Percentiles rank a stretch among this genome's conserved stretches.
Conservation (phyloP, 1,139 yeast species). For the Spathaspora jeffriesii region DNA sequence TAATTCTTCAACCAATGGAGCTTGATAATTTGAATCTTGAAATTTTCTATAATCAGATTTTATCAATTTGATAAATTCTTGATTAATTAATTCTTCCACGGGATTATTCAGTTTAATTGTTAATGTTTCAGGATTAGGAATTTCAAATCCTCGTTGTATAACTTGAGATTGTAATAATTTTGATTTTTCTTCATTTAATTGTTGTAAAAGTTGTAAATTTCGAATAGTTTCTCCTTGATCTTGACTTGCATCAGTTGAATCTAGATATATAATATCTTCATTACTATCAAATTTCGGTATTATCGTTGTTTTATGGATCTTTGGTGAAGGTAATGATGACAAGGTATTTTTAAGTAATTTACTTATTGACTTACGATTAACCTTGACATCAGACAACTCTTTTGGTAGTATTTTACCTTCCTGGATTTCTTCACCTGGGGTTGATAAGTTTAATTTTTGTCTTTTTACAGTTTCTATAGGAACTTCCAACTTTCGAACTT, state of each 20-base stretch:
- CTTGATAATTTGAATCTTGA: conserved; percentile 20
- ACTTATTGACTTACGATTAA: conserved; percentile 13
- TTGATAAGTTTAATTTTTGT: conserved; percentile 13
- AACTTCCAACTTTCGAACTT: conserved; percentile 21
- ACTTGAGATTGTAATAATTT: conserved; percentile 48
- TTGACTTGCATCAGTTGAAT: neutral
- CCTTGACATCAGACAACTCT: conserved; percentile 12
- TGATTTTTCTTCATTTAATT: conserved; percentile 28
- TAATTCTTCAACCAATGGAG: conserved; percentile 34
- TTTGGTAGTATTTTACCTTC: conserved; percentile 7
- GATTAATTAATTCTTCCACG: conserved; percentile 26
- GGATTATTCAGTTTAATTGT: neutral
- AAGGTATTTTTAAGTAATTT: conserved; percentile 19
- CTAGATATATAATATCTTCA: conserved; percentile 12
- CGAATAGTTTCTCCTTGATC: conserved; percentile 25
- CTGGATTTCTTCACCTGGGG: conserved; percentile 9
- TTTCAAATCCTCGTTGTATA: conserved; percentile 47
- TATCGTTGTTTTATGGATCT: conserved; percentile 20
- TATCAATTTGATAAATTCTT: conserved; percentile 39
- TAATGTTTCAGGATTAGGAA: conserved; percentile 38
- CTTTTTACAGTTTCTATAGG: conserved; percentile 23
- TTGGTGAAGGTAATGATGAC: conserved; percentile 29
- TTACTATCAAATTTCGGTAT: conserved; percentile 27
- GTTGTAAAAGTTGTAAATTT: conserved; percentile 24
- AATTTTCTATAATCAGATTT: conserved; percentile 48